Evolutionary conservation across 768 basidiomycete genomes (phyloP).

Genomic region (Boletus sensibilis): DNA sequence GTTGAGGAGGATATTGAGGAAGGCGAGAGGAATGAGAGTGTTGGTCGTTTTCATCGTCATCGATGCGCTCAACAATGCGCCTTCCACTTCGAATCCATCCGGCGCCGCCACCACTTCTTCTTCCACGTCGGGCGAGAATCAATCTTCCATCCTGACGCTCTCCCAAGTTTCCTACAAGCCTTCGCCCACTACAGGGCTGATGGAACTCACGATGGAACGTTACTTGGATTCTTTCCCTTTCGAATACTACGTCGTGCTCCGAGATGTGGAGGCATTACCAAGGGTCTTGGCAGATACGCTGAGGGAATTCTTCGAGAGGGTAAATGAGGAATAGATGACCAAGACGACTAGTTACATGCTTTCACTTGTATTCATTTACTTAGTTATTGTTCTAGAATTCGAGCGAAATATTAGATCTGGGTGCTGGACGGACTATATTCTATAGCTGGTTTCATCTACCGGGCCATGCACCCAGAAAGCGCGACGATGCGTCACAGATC

Average conservation of each 20-base stretch:
- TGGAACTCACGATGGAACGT: slow-evolving; percentile 84
- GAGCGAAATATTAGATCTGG: slow-evolving; percentile 1
- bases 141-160: slow-evolving; percentile 89
- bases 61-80: slow-evolving; percentile 73
- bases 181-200: slow-evolving; percentile 48
- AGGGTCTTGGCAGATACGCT: slow-evolving; percentile 86
- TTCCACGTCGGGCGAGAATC: slow-evolving; percentile 27
- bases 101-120: slow-evolving; percentile 12
- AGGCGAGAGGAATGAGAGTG: slow-evolving; percentile 85
- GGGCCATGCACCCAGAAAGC: neutral
- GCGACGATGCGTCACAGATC: slow-evolving; percentile 7
- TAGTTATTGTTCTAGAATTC: neutral
- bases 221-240: slow-evolving; percentile 98
- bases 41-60: slow-evolving; percentile 97
- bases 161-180: slow-evolving; percentile 84
- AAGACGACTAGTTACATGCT: neutral
- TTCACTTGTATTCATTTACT: neutral
- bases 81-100: slow-evolving; percentile 18
- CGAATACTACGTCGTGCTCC: slow-evolving; percentile 93
- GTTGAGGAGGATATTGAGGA: slow-evolving; percentile 74
- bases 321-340: slow-evolving; percentile 55
- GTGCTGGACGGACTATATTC: neutral
- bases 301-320: slow-evolving; percentile 87
- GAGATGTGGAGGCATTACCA: slow-evolving; percentile 88
- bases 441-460: neutral